These are phyloP conservation scores for Coleophoma cylindrospora DNA, from an alignment of 2,329 filamentous ascomycete species.

Conservation along the genomic window DNA sequence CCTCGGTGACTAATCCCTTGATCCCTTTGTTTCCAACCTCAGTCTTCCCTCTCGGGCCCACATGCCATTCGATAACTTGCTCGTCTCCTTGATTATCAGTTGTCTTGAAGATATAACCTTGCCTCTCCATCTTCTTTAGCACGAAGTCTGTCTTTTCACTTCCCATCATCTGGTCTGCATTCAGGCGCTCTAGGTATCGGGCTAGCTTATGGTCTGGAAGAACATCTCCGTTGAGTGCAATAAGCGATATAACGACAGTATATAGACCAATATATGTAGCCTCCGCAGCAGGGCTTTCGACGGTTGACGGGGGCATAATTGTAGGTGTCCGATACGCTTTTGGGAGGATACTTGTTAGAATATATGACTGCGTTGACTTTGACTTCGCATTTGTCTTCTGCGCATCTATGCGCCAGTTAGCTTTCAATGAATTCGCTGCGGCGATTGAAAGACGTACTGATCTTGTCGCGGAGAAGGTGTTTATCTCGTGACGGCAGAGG, in stretches of 20 bases:
- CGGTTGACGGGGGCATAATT: slow-evolving; percentile 64
- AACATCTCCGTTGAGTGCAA: slow-evolving; percentile 67
- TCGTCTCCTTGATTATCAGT: slow-evolving; percentile 69
- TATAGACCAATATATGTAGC: slow-evolving; percentile 79
- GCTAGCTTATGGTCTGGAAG: slow-evolving; percentile 76
- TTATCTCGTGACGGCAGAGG: slow-evolving; percentile 81
- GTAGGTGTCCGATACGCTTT: slow-evolving; percentile 56
- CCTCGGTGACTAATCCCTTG: slow-evolving; percentile 59
- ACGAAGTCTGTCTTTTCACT: slow-evolving; percentile 71
- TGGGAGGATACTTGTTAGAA: slow-evolving; percentile 71
- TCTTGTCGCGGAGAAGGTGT: slow-evolving; percentile 72
- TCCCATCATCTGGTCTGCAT: slow-evolving; percentile 68
- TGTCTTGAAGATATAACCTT: slow-evolving; percentile 76
- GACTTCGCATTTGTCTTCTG: slow-evolving; percentile 40
- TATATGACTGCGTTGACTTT: slow-evolving; percentile 63
- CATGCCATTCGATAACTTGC: slow-evolving; percentile 72
- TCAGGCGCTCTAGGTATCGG: slow-evolving; percentile 68
- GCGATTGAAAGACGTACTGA: slow-evolving; percentile 45
- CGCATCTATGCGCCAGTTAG: slow-evolving; percentile 14
- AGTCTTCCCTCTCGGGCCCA: slow-evolving; percentile 79
- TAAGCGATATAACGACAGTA: slow-evolving; percentile 72
- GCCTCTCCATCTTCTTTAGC: slow-evolving; percentile 68
- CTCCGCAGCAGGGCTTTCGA: slow-evolving; percentile 63
- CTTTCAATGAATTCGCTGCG: too few relatives aligned
- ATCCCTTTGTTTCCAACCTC: slow-evolving; percentile 79